Evolutionary conservation across 345 rosid species (phyloP), one percentile per base, ranked within the genome.

Genomic region (Noccaea bulbosa): DNA sequence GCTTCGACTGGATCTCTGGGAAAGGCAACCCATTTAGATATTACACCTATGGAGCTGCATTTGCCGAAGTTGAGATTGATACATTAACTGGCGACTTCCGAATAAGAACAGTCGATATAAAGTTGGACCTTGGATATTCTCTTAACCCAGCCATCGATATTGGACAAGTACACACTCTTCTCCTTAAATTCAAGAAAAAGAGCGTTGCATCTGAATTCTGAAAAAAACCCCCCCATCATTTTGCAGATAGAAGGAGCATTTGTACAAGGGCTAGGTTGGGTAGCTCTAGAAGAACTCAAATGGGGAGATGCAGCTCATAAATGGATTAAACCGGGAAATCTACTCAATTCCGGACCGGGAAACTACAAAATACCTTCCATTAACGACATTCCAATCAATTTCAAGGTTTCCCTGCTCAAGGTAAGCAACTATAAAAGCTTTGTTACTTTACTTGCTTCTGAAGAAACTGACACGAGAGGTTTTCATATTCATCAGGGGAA

Each of bases 221-320:
- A 24, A 24, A 24, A 24, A 24, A 24, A 24, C 0, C 0, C 0
- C 0, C 0, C 2, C 27, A 24, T 24, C 27, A 1, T 24, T 40
- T 10, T 55, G 54, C 88, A 93, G 98, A 82, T 91, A 58, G 97
- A 93, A 86, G 98, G 97, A 60, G 97, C 98, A 11, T 93, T 93
- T 52, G 70, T 88, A 48, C 98, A 91, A 88, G 98, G 98, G 58
- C 74, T 91, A 12, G 98, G 98, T 22, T 93, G 97, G 98, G 80
- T 83, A 71, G 98, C 98, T 41, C 57, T 93, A 62, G 98, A 93
- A 84, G 98, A 93, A 73, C 85, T 93, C 5, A 93, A 93, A 68
- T 91, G 98, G 98, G 97, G 98, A 17, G 98, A 90, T 77, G 73
- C 83, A 20, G 90, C 91, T 73, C 97, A 91, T 74, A 85, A 85